Base-by-base conservation (phyloP, 2,329 filamentous ascomycete species). In the Mycosphaerella sp. region DNA sequence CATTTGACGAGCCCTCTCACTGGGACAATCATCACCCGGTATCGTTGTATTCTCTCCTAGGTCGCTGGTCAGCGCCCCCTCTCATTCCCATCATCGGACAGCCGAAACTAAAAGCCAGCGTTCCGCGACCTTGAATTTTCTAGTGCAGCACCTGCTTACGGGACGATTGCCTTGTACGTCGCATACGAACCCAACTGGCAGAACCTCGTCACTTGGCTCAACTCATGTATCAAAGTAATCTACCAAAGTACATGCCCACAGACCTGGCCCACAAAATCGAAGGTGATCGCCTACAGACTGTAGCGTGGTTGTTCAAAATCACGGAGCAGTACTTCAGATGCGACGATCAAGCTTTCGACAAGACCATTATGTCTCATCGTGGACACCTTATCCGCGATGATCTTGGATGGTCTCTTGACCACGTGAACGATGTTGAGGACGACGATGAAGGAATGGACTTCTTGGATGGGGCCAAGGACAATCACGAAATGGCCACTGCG, bases 131-230 rank as follows among this genome's bases (percentile, higher is more conserved):
- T n/a, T 23, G n/a, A 29, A 1, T 6, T 2, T 29, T 10, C 0
- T 3, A n/a, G 23, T 14, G 14, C 14, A 6, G 17, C 10, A 4
- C 36, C 26, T 12, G 2, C 5, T 6, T 9, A n/a, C 1, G 29
- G 36, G 11, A 6, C 6, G 3, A 40, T 55, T 14, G 12, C 21
- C 1, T 14, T 45, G 2, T 6, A 42, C 2, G 36, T 46, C 2
- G n/a, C 26, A 4, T 46, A 51, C 36, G 36, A 42, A 10, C 46
- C 53, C 4, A 23, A 55, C 8, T 55, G 53, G 47, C 12, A 32
- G 0, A 55, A 55, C 17, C 29, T 55, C 0, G n/a, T 40, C 2
- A 17, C 21, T 31, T 55, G 53, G 53, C 38, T 51, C 1, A 11
- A 14, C 12, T 23, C 31, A 1, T 55, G 36, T 31, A 17, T 46